Evolutionary conservation across 306 rosid genomes (phyloP), one percentile per base, ranked within the genome.

Genomic region (Elaeagnus macrophylla): DNA sequence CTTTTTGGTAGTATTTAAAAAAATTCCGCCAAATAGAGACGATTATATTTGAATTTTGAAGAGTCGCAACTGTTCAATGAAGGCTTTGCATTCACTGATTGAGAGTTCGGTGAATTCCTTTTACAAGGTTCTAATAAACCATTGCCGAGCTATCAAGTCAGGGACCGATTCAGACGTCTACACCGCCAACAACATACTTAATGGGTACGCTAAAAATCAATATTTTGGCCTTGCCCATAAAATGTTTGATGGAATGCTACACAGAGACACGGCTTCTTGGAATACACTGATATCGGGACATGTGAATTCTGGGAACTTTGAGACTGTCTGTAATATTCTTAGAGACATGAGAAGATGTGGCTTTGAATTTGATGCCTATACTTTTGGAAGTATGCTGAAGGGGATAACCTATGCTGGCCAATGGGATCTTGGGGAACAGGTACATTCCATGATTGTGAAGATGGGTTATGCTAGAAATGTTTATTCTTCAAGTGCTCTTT

Each of bases 351-450:
- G 65, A 64, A 58, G 74, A 55, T 17, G 62, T 20, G 84, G 74
- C 37, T 42, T 79, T 54, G 50, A 60, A 14, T 49, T 69, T 12
- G 83, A 81, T 64, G 88, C 71, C 56, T 83, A 67, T 39, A 77
- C 97, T 2, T 85, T 83, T 40, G 97, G 90, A 53, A 85, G 97
- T 76, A 51, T 68, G 32, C 83, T 85, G 4, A 89, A 85, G 70
- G 89, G 87, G 5, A 68, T 69, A 38, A 85, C 85, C 48, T 47
- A 53, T 61, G 78, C 61, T 61, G 6, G 35, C 0, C 11, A 57
- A 42, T 54, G 70, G 32, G 62, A 58, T 59, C 57, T 73, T 32
- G 97, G 95, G 70, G 58, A 71, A 36, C 89, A 85, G 45, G 48
- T 89, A 18, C 97, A 89, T 57, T 69, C 82, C 1, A 32, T 79